These are phyloP conservation scores for Clarireedia paspali DNA, from an alignment of 2,329 filamentous ascomycete species.

Conservation along the genomic window DNA sequence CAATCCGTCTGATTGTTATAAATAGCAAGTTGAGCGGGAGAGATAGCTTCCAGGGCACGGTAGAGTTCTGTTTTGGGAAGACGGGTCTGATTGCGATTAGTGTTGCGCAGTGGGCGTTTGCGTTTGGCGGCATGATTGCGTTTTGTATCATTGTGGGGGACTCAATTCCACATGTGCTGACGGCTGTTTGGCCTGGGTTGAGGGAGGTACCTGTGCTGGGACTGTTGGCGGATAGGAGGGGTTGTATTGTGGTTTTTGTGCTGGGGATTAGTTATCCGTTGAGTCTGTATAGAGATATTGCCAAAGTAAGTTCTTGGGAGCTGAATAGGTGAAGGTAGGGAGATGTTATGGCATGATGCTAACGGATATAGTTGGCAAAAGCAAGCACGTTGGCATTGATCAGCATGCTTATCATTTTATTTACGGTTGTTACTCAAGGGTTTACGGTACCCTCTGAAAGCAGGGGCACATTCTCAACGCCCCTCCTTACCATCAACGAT, in stretches of 20 bases:
- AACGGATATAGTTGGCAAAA: conserved; percentile 66
- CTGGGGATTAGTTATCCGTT: conserved; percentile 83
- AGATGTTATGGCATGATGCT: not conserved
- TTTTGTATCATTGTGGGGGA: conserved; percentile 98
- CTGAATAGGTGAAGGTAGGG: not conserved
- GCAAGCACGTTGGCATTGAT: conserved; percentile 87
- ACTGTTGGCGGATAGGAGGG: conserved; percentile 71
- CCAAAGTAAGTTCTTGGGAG: conserved; percentile 57
- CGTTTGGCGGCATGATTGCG: conserved; percentile 96
- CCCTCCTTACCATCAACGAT: conserved; percentile 69
- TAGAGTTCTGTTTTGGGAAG: conserved; percentile 89
- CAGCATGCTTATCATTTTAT: conserved; percentile 85
- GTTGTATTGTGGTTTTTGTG: conserved; percentile 82
- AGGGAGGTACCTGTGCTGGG: conserved; percentile 67
- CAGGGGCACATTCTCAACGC: conserved; percentile 62
- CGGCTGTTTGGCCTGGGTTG: conserved; percentile 73
- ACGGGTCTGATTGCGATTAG: conserved; percentile 81
- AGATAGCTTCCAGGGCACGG: conserved; percentile 90
- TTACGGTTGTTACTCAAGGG: conserved; percentile 82
- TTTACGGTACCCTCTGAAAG: conserved; percentile 63
- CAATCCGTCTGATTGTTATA: conserved; percentile 90
- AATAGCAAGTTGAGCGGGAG: conserved; percentile 95
- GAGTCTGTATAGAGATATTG: conserved; percentile 91
- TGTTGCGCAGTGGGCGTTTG: conserved; percentile 94
- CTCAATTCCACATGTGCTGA: conserved; percentile 84